A percentile compares a stretch with the other conserved stretches of the same genome.
Conservation (phyloP, 371 early-diverging fungal species). For the Apophysomyces sp. region DNA sequence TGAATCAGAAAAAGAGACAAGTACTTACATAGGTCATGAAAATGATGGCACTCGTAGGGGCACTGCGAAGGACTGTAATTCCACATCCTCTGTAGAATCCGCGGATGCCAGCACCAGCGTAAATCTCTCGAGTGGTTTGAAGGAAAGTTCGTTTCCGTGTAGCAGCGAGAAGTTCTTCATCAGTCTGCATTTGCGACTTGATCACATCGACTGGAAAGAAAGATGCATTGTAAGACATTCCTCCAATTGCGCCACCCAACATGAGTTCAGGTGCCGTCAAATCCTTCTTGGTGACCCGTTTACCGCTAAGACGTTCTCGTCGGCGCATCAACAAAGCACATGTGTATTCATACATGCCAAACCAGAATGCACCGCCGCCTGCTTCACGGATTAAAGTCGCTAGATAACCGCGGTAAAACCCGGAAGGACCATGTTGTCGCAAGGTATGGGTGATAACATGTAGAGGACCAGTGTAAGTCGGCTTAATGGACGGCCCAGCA, state of each 20-base stretch:
- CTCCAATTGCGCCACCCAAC: constrained; percentile 89
- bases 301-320: constrained; percentile 20
- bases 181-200: constrained; percentile 93
- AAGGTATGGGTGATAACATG: constrained; percentile 72
- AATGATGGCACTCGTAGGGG: constrained; percentile 92
- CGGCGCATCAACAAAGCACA: constrained; percentile 61
- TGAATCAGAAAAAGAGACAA: too few species aligned
- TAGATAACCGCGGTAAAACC: constrained; percentile 88
- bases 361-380: constrained; percentile 96
- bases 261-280: constrained; percentile 70
- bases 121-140: constrained; percentile 70
- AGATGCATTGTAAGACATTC: constrained; percentile 88
- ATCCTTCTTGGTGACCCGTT: constrained; percentile 53
- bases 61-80: constrained; percentile 86
- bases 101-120: constrained; percentile 73
- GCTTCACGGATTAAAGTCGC: constrained; percentile 89
- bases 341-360: constrained; percentile 88
- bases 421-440: constrained; percentile 69
- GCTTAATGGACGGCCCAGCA: constrained; percentile 28
- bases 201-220: constrained; percentile 95
- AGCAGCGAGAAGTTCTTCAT: constrained; percentile 53
- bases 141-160: constrained; percentile 37
- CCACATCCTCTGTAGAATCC: constrained; percentile 94
- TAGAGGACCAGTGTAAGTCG: constrained; percentile 66
- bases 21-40: constrained; percentile 85